phyloP scores from a whole-genome alignment of 805 yeast species.

The Pichia gijzeniarum region DNA sequence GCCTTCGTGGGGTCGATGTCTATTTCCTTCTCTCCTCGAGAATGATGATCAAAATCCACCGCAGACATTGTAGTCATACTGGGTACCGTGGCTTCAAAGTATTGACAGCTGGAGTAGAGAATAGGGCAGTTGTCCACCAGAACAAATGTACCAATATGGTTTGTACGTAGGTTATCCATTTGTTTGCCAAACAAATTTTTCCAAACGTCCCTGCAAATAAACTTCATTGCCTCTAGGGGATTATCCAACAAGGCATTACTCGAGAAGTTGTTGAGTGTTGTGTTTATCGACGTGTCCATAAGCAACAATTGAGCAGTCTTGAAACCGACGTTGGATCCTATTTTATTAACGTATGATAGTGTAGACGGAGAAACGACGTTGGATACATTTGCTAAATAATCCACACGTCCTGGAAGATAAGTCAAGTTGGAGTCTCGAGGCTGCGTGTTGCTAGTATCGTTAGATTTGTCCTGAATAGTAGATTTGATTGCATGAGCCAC shows the following conservation, averaged over 20 bases:
- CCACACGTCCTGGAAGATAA: background rate
- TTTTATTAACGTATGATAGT: conserved; percentile 10
- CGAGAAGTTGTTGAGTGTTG: conserved; percentile 1
- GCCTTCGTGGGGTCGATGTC: conserved; percentile 29
- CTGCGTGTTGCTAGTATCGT: background rate
- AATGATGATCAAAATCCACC: background rate
- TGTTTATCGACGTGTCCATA: conserved; percentile 33
- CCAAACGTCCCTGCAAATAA: conserved; percentile 92
- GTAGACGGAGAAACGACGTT: conserved; percentile 1
- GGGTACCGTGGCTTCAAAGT: background rate
- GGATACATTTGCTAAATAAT: background rate
- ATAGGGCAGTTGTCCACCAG: conserved; percentile 52
- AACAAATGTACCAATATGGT: conserved; percentile 81
- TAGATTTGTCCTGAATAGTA: background rate
- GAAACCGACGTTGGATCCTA: conserved; percentile 13
- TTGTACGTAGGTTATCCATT: conserved; percentile 87
- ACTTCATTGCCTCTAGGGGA: conserved; percentile 79
- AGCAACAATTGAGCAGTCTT: conserved; percentile 28
- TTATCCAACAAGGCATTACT: conserved; percentile 1
- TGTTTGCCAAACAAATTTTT: conserved; percentile 70
- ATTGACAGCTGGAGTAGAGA: conserved; percentile 3
- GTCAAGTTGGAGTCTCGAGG: too few species aligned
- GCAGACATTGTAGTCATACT: background rate
- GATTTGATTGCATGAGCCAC: conserved; percentile 6
- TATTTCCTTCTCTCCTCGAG: background rate